Base-by-base conservation (phyloP, 2,329 filamentous ascomycete genomes). In the Pseudocercospora musae region DNA sequence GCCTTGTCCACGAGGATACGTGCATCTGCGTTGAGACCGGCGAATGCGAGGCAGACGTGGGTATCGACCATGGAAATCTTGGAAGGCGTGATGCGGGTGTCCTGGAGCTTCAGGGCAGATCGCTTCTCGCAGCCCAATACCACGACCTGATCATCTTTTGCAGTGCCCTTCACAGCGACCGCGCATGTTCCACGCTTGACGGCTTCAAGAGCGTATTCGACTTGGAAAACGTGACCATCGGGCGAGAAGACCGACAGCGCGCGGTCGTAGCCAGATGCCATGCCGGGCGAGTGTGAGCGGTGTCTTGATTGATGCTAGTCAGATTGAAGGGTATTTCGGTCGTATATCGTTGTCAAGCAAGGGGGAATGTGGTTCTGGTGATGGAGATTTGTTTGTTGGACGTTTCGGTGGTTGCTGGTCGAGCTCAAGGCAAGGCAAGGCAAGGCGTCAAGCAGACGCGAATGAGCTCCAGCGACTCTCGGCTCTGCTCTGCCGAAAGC, bases 151-250 rank as follows among this genome's bases (percentile, higher is more conserved):
- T 66, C 65, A 25, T 66, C 66, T 55, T 62, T 68, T 77, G 96
- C 91, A 72, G 86, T 84, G 73, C 95, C 95, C 82, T 99, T 99
- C 70, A 99, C 94, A 71, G 93, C 95, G 59, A 99, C 95, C 54
- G 96, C 95, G 81, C 95, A 99, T 73, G 95, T 99, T 95, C 94
- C 95, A 92, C 95, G 84, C 85, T 99, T 99, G 71, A 99, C 95
- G 70, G 95, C 95, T 82, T 99, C 95, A 71, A 96, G 90, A 60
- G 95, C 95, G 86, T 99, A 99, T 85, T 99, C 95, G 75, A 99
- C 95, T 81, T 99, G 95, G 82, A 99, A 99, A 74, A 99, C 95
- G 83, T 99, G 95, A 80, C 95, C 95, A 81, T 99, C 95, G 75
- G 95, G 95, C 86, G 94, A 98, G 75, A 97, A 97, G 77, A 96